These are phyloP conservation scores for Leccinum solheimii DNA, from an alignment of 1,284 basidiomycete genomes.

Conservation along the genomic window DNA sequence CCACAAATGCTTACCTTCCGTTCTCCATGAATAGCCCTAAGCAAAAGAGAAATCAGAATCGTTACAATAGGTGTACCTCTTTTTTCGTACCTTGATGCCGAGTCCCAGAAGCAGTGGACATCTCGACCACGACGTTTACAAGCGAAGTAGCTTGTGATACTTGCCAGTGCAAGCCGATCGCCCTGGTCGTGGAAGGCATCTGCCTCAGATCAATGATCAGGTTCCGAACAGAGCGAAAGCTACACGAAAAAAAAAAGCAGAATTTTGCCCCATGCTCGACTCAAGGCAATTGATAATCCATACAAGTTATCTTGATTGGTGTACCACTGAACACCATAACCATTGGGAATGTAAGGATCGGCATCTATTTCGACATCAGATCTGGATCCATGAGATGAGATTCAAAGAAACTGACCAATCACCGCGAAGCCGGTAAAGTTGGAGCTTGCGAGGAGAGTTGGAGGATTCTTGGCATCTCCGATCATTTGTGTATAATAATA, in stretches of 20 bases:
- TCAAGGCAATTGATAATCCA: background rate
- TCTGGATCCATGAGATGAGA: background rate
- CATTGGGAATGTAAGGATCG: constrained; percentile 45
- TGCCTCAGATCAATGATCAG: constrained; percentile 48
- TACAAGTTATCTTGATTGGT: constrained; percentile 54
- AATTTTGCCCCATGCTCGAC: constrained; percentile 3
- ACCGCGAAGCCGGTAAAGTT: constrained; percentile 52
- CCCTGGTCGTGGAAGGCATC: constrained; percentile 50
- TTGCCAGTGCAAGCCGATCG: constrained; percentile 75
- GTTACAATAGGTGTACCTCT: background rate
- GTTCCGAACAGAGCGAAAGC: constrained; percentile 49
- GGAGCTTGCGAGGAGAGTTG: constrained; percentile 47
- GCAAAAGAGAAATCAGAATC: background rate
- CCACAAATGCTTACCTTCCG: constrained; percentile 52
- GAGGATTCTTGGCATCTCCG: constrained; percentile 48
- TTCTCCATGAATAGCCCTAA: constrained; percentile 56
- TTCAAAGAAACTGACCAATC: constrained; percentile 40
- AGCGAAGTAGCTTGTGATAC: constrained; percentile 77
- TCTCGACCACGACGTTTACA: constrained; percentile 51
- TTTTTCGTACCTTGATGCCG: constrained; percentile 44
- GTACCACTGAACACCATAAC: constrained; percentile 44
- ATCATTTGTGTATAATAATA: constrained; percentile 55
- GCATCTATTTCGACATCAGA: constrained; percentile 36
- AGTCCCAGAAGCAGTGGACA: constrained; percentile 44
- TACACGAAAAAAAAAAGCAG: background rate